phyloP scores from a whole-genome alignment of 2,329 filamentous ascomycete genomes.

The Fusarium fujikuroi region DNA sequence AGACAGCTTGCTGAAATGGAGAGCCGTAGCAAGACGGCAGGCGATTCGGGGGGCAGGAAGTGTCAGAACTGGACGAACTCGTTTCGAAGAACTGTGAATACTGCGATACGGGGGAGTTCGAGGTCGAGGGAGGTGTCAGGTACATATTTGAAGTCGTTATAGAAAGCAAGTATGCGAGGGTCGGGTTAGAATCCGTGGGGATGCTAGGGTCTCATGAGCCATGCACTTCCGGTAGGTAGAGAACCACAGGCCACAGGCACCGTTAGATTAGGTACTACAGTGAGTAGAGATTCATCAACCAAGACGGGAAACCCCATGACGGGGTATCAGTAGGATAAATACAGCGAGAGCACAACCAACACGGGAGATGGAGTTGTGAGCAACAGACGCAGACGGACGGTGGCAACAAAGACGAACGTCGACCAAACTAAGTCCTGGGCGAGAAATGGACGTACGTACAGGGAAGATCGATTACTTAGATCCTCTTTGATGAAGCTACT shows the following conservation, averaged over 20 bases:
- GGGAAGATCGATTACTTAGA: slow-evolving; percentile 40
- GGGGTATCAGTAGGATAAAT: slow-evolving; percentile 39
- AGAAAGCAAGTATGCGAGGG: slow-evolving; percentile 36
- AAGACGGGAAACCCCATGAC: slow-evolving; percentile 33
- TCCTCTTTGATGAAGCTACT: slow-evolving; percentile 38
- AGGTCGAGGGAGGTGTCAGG: slow-evolving; percentile 60
- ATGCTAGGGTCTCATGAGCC: slow-evolving; percentile 42
- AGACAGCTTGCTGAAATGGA: slow-evolving; percentile 53
- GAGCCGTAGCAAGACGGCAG: slow-evolving; percentile 59
- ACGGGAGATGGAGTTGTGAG: slow-evolving; percentile 25
- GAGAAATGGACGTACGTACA: slow-evolving; percentile 27
- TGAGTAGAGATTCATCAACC: slow-evolving; percentile 40
- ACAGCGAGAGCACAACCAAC: slow-evolving; percentile 31
- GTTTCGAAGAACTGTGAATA: slow-evolving; percentile 39
- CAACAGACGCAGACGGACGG: slow-evolving; percentile 32
- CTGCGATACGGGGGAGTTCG: slow-evolving; percentile 54
- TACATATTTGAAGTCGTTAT: slow-evolving; percentile 56
- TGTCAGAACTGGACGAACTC: slow-evolving; percentile 48
- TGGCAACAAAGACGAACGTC: slow-evolving; percentile 39
- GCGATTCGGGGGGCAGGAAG: slow-evolving; percentile 44
- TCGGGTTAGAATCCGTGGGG: slow-evolving; percentile 41
- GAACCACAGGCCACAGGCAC: slow-evolving; percentile 23
- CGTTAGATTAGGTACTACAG: slow-evolving; percentile 30
- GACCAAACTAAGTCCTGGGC: slow-evolving; percentile 18
- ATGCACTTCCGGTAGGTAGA: slow-evolving; percentile 34